Evolutionary conservation across 257 asterid species (phyloP).

Genomic region (Penstemon barbatus): DNA sequence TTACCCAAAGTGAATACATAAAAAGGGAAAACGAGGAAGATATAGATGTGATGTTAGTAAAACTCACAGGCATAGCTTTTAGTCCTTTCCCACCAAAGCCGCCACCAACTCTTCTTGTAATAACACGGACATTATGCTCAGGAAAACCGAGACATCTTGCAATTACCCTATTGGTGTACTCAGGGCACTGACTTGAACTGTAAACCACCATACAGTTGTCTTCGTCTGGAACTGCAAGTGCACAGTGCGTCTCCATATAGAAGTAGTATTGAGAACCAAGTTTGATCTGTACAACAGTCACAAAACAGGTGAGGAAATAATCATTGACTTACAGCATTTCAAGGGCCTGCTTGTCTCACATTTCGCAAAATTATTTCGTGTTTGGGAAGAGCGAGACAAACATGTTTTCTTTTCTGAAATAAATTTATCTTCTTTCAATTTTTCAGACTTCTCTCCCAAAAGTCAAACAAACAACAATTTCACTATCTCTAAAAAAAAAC

Average conservation of each 20-base stretch:
- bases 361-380: no score
- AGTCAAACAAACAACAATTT: no score
- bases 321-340: background rate
- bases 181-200: conserved; percentile 63
- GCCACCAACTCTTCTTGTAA: conserved; percentile 78
- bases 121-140: conserved; percentile 61
- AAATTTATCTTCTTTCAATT: no score
- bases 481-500: no score
- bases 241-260: conserved; percentile 73
- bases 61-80: conserved; percentile 56
- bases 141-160: conserved; percentile 75
- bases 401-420: no score
- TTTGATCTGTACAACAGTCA: conserved; percentile 43
- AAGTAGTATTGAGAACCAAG: conserved; percentile 68
- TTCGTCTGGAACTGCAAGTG: conserved; percentile 78
- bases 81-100: conserved; percentile 74
- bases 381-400: no score
- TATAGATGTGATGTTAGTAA: background rate
- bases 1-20: background rate
- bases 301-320: background rate
- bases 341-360: no score
- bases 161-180: conserved; percentile 48
- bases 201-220: conserved; percentile 79
- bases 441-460: no score
- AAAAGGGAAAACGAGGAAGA: background rate